phyloP scores from a whole-genome alignment of 805 yeast genomes.

The Candida arabinofermentans region DNA sequence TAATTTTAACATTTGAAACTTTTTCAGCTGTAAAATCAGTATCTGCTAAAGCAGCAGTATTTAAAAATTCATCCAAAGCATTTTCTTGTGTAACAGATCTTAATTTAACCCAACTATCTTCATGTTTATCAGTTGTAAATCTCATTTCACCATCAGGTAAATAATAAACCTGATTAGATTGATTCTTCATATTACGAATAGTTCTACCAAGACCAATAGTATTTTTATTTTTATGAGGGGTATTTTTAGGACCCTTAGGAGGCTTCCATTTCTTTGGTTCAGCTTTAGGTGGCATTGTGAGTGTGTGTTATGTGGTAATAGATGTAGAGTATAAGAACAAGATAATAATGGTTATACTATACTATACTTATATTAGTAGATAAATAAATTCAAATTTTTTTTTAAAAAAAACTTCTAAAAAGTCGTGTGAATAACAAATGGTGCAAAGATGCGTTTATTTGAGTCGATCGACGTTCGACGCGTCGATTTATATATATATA shows the following conservation, averaged over 20 bases:
- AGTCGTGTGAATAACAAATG: background rate
- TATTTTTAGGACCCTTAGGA: conserved; percentile 91
- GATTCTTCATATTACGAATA: conserved; percentile 67
- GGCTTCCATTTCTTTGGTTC: conserved; percentile 73
- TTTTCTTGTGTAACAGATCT: conserved; percentile 94
- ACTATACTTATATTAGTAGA: no score
- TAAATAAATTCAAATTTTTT: background rate
- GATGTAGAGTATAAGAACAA: background rate
- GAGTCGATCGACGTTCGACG: background rate
- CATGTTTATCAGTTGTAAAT: conserved; percentile 80
- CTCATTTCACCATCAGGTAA: conserved; percentile 87
- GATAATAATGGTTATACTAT: no score
- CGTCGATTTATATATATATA: no score
- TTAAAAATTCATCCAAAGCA: conserved; percentile 88
- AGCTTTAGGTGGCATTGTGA: conserved; percentile 38
- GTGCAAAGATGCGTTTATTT: no score
- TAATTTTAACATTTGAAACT: conserved; percentile 75
- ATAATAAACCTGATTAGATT: conserved; percentile 64
- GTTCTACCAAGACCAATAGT: conserved; percentile 82
- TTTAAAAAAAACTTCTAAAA: background rate
- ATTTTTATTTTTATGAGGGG: conserved; percentile 78
- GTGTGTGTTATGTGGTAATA: background rate
- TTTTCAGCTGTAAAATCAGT: conserved; percentile 95
- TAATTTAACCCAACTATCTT: conserved; percentile 84
- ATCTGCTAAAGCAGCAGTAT: conserved; percentile 93